phyloP scores from a whole-genome alignment of 2,329 filamentous ascomycete genomes.

The Macrophomina tecta region DNA sequence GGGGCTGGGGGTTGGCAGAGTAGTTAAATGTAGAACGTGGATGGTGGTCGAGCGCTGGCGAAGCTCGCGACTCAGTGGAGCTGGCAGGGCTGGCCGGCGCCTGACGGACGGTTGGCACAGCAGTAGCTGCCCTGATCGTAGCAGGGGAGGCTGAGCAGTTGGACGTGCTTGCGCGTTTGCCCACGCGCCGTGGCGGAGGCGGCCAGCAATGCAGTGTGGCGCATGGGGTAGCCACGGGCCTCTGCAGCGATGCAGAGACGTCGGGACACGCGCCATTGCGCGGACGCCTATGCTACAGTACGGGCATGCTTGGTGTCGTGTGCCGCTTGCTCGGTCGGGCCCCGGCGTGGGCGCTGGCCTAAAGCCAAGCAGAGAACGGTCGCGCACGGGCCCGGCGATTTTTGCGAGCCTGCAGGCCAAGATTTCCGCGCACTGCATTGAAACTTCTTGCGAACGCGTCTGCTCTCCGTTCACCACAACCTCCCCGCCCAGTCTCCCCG shows the following conservation, averaged over 20 bases:
- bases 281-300: not conserved
- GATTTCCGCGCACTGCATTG: constrained; percentile 18
- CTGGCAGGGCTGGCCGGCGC: constrained; percentile 3
- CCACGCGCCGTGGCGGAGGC: constrained; percentile 9
- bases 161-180: constrained; percentile 20
- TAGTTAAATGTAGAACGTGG: not conserved
- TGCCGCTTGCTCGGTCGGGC: not conserved
- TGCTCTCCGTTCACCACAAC: not conserved
- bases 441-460: constrained; percentile 16
- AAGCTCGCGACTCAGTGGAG: constrained; percentile 11
- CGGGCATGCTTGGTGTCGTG: constrained; percentile 11
- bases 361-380: not conserved
- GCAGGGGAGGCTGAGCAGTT: constrained; percentile 28
- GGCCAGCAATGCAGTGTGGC: constrained; percentile 5
- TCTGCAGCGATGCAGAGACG: not conserved
- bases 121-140: constrained; percentile 19
- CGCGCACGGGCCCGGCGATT: constrained; percentile 13
- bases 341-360: not conserved
- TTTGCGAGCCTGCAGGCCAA: constrained; percentile 17
- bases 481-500: not conserved
- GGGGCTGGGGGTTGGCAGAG: not conserved
- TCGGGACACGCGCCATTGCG: not conserved
- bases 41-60: not conserved
- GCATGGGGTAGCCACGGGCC: constrained; percentile 15
- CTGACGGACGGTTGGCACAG: constrained; percentile 1